Base-by-base conservation (phyloP, 2,329 filamentous ascomycete genomes). In the Claviceps digitariae region DNA sequence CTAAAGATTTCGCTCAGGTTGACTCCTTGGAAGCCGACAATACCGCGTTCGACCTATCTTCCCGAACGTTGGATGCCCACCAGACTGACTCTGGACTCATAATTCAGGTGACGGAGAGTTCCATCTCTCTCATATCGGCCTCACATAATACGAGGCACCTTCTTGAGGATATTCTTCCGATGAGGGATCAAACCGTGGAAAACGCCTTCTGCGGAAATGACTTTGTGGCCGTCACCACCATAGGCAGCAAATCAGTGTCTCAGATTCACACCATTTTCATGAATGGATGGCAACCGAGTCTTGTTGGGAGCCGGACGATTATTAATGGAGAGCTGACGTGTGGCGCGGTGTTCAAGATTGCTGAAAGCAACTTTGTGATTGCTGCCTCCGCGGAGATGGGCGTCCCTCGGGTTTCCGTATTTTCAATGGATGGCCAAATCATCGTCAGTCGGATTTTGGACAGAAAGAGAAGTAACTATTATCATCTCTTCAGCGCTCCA, bases 41-140 rank as follows among this genome's bases (percentile, higher is more conserved):
- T 2, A 69, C 70, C 0, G 65, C 66, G 9, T 79, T 82, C 54
- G 79, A 84, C 59, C 63, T 77, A 17, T 65, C 66, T 2, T 75
- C 72, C 4, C 69, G 74, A 46, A 84, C 81, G 0, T 65, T 84
- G 27, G 70, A 71, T 21, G 70, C 74, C 13, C 62, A 64, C 3
- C 66, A 69, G 34, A 60, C 67, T 12, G 59, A 64, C 5, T 62
- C 66, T 3, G 66, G 67, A 1, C 63, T 62, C 1, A 67, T 76
- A 5, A 63, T 81, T 2, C 81, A 84, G 59, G 68, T 83, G 4
- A 83, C 81, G 0, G 74, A 78, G 52, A 65, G 62, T 31, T 68
- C 61, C 20, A 64, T 77, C 2, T 72, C 71, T 8, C 59, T 78
- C 45, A 57, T 71, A 17, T 65, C 62, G 2, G 57, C 63, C 3